Conservation (phyloP, 225 moss, liverwort and hornwort species). For the Physcomitrium patens region DNA sequence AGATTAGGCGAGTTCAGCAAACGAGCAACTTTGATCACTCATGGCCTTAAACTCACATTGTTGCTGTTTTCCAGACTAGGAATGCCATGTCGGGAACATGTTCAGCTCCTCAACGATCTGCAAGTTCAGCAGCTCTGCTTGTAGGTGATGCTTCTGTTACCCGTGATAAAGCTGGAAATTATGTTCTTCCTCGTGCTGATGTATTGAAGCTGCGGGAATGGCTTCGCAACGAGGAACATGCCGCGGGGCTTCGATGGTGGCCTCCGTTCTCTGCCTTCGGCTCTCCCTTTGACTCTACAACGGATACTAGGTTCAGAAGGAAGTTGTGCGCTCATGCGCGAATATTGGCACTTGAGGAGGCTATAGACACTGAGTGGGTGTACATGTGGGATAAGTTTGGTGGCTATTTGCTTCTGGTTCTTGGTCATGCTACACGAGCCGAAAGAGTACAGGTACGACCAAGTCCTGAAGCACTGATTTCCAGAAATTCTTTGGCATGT, state of each 20-base stretch:
- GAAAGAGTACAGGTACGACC: constrained; percentile 91
- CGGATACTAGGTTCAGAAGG: constrained; percentile 87
- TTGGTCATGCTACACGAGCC: constrained; percentile 96
- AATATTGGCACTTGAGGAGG: constrained; percentile 94
- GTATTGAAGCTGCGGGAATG: constrained; percentile 94
- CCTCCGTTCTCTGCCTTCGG: constrained; percentile 59
- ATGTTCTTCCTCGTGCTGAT: constrained; percentile 96
- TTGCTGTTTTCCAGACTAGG: constrained; percentile 71
- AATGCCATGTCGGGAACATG: constrained; percentile 99
- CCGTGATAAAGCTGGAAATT: constrained; percentile 98
- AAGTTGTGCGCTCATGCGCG: constrained; percentile 96
- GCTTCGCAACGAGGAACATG: constrained; percentile 94
- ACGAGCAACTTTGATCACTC: background rate
- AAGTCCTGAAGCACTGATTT: constrained; percentile 15
- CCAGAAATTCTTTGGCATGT: background rate
- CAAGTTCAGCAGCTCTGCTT: constrained; percentile 96
- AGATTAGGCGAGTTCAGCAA: constrained; percentile 6
- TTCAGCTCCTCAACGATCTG: constrained; percentile 97
- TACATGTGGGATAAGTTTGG: constrained; percentile 99
- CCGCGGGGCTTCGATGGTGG: constrained; percentile 91
- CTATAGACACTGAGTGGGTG: constrained; percentile 99
- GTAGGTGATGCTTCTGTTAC: constrained; percentile 94
- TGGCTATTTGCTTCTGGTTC: constrained; percentile 93
- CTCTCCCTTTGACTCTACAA: constrained; percentile 70
- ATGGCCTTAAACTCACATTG: background rate